These are phyloP conservation scores for Ganoderma resinaceum DNA, from an alignment of 1,284 basidiomycete species.

Conservation along the genomic window DNA sequence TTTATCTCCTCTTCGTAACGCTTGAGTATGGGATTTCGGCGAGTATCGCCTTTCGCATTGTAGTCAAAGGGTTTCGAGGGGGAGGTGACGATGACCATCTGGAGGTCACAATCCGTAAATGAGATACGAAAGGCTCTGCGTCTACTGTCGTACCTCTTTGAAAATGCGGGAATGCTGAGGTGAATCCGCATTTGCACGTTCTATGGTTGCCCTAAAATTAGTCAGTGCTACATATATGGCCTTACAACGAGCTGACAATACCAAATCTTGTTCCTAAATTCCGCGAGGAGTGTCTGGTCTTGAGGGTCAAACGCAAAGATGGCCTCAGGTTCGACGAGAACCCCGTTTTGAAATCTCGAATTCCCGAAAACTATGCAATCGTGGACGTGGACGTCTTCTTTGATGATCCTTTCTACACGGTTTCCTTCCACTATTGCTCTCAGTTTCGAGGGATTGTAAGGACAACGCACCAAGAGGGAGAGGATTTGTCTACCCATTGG, in stretches of 20 bases:
- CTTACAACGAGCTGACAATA: constrained; percentile 16
- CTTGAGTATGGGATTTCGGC: constrained; percentile 34
- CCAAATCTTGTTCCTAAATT: constrained; percentile 44
- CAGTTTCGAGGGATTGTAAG: not conserved
- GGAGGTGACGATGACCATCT: constrained; percentile 42
- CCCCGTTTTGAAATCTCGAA: constrained; percentile 44
- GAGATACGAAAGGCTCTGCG: not conserved
- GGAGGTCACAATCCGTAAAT: not conserved
- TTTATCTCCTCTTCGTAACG: constrained; percentile 40
- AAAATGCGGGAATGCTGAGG: constrained; percentile 45
- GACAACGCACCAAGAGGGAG: constrained; percentile 44
- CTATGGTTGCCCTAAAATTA: constrained; percentile 39
- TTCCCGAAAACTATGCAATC: constrained; percentile 48
- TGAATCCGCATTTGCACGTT: constrained; percentile 41
- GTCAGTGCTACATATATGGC: not conserved
- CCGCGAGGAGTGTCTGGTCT: constrained; percentile 30
- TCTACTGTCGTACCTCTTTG: constrained; percentile 39
- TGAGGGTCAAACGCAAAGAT: constrained; percentile 36
- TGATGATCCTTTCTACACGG: constrained; percentile 40
- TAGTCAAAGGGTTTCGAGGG: constrained; percentile 40
- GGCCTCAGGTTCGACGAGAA: constrained; percentile 44
- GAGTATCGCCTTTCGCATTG: constrained; percentile 40
- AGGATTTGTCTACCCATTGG: constrained; percentile 46
- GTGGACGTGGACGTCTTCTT: constrained; percentile 38
- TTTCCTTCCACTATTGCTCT: not conserved